Evolutionary conservation across 306 rosid genomes (phyloP), one percentile per base, ranked within the genome.

Genomic region (Quercus parvula): DNA sequence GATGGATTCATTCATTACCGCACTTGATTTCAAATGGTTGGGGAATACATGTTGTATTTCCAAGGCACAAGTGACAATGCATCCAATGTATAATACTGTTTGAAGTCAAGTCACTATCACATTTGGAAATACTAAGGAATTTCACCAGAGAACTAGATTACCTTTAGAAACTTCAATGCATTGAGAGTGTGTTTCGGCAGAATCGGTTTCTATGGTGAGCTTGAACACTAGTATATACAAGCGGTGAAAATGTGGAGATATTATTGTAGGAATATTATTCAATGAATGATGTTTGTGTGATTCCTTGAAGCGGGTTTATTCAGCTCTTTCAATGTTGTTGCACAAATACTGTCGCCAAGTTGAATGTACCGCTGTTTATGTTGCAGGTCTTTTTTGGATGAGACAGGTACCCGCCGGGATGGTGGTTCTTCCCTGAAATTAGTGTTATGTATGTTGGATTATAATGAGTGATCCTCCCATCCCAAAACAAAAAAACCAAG

Each of bases 1-100:
- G 94, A 93, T 92, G 68, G 68, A 27, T 62, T 24, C 15, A 24
- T 62, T 62, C 19, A 61, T 61, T 62, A 63, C 35, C 30, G 18
- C 70, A 27, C 5, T 17, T 4, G 17, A 63, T 33, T 17, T 12
- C 17, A 49, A 49, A 49, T 49, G 15, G 15, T 49, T 10, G 54
- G 15, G 14, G 54, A 11, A 49, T 13, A 49, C 54, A 49, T 12
- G 14, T 44, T 44, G 17, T 49, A 49, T 49, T 49, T 49, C 54
- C 17, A 12, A 3, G 54, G 17, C 17, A 11, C 17, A 49, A 49
- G 12, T 49, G 54, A 49, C 54, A 49, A 12, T 12, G 54, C 54
- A 12, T 49, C 1, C 54, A 49, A 49, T 28, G 30, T 15, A 15
- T 63, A 35, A 63, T 15, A 27, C 20, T 5, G 11, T 27, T 63